Evolutionary conservation across 2,329 filamentous ascomycete genomes (phyloP), one percentile per base, ranked within the genome.

Genomic region (Arthroderma sp.): DNA sequence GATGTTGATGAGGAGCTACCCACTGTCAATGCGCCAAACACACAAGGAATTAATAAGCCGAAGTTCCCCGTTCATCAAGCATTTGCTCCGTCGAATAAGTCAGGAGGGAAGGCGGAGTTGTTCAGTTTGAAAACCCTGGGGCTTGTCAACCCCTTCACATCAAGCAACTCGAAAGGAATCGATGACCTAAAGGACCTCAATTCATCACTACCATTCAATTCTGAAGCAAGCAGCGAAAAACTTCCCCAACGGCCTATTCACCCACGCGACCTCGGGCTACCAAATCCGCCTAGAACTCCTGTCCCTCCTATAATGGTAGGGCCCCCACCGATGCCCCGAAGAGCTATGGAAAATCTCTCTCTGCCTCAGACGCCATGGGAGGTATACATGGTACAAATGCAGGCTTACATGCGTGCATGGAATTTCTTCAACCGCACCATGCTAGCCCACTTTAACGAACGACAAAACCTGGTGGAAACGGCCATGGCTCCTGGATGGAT

Each of bases 171-270:
- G 52, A 66, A 66, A 17, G 80, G 81, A 7, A 73, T 84, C 17
- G 71, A 76, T 23, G 76, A 78, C 56, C 65, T 85, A 21, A 73
- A 75, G 28, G 78, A 81, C 57, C 70, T 85, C 39, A 73, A 71
- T 41, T 68, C 74, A 7, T 77, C 73, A 1, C 72, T 85, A 1
- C 82, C 82, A 2, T 85, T 84, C 65, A 68, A 78, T 58, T 84
- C 82, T 1, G 73, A 77, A 41, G 66, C 81, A 2, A 73, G 76
- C 21, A 58, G 60, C 4, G 60, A 56, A 7, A 56, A 62, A 4
- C 71, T 72, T 28, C 56, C 61, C 61, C 58, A 71, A 65, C 60
- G 68, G 62, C 55, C 73, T 67, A 64, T 68, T 17, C 67, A 63
- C 28, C 60, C 71, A 60, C 65, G 71, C 62, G 60, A 67, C 5